Conservation (phyloP, 768 basidiomycete species). For the Calocera viscosa region DNA sequence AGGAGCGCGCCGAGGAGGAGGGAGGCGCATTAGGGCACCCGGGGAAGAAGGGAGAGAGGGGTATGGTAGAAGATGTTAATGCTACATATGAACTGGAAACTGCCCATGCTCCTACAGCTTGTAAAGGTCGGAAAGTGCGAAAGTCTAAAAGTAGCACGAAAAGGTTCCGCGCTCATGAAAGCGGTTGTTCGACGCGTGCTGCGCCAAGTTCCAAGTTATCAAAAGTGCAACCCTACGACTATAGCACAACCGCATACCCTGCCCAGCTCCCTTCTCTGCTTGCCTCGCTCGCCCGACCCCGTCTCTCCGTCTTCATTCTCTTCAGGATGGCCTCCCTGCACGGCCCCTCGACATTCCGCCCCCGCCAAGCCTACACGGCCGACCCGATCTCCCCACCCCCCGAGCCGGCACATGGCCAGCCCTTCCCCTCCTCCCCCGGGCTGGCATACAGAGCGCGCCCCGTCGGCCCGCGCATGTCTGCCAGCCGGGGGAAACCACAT, state of each 20-base stretch:
- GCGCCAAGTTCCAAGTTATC: too few relatives aligned
- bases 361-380: background rate
- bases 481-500: background rate
- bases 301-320: too few relatives aligned
- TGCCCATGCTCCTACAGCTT: too few relatives aligned
- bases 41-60: background rate
- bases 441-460: background rate
- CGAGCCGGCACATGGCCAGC: background rate
- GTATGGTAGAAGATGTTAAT: background rate
- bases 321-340: background rate
- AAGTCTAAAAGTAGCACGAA: too few relatives aligned
- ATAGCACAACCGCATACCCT: too few relatives aligned
- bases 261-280: too few relatives aligned
- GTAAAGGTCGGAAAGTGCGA: too few relatives aligned
- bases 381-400: background rate
- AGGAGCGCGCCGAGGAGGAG: conserved; percentile 73
- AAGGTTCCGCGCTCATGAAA: too few relatives aligned
- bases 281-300: too few relatives aligned
- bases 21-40: conserved; percentile 37
- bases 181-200: too few relatives aligned
- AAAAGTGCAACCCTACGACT: too few relatives aligned
- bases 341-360: background rate
- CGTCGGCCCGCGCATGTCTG: background rate
- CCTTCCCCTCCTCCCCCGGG: background rate
- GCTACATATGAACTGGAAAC: too few relatives aligned